Evolutionary conservation across 495 filamentous ascomycete genomes (phyloP).

Genomic region (Penicillium steckii): DNA sequence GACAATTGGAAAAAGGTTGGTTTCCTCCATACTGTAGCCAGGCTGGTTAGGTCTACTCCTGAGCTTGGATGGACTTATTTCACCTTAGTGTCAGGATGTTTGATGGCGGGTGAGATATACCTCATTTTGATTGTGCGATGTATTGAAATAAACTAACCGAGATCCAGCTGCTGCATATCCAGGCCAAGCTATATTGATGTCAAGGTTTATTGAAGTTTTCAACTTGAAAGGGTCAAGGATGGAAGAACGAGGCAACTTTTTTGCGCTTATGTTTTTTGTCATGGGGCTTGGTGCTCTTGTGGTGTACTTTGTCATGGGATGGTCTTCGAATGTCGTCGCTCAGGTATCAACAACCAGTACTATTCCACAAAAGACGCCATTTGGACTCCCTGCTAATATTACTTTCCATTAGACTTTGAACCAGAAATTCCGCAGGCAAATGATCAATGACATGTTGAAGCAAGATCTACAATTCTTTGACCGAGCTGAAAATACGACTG

Average conservation of each 20-base stretch:
- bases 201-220: conserved; percentile 28
- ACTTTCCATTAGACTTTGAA: too few species aligned
- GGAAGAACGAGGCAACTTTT: conserved; percentile 43
- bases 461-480: conserved; percentile 67
- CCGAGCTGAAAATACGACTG: conserved; percentile 51
- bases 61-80: conserved; percentile 10
- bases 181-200: conserved; percentile 26
- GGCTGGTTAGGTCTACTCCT: conserved; percentile 8
- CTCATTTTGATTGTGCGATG: not conserved
- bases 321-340: conserved; percentile 48
- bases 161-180: conserved; percentile 23
- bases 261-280: conserved; percentile 62
- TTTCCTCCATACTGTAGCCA: conserved; percentile 1
- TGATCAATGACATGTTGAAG: conserved; percentile 54
- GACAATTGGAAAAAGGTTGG: conserved; percentile 17
- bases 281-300: conserved; percentile 49
- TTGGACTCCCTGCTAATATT: too few species aligned
- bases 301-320: conserved; percentile 54
- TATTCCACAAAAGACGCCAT: too few species aligned
- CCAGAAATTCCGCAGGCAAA: conserved; percentile 54
- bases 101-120: not conserved
- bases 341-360: too few species aligned
- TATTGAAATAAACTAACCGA: not conserved
- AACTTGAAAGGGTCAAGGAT: conserved; percentile 22
- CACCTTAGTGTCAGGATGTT: conserved; percentile 7